Evolutionary conservation across 352 stramenopile species (phyloP), one percentile per base, ranked within the genome.

Genomic region (Phytophthora fragariae): DNA sequence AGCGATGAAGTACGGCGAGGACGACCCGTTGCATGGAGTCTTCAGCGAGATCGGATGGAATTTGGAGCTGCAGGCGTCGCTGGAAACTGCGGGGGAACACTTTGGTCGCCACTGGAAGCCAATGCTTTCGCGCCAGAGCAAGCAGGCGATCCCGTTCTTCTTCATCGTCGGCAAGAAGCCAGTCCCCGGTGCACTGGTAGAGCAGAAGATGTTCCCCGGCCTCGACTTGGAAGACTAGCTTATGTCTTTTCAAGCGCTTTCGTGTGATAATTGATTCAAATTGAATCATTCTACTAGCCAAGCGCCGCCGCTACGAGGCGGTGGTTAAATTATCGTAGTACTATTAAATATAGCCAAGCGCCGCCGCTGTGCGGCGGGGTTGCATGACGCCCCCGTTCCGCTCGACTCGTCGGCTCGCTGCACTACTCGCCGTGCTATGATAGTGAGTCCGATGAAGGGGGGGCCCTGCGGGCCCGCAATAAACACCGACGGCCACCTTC

Each of bases 11-110:
- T 86, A 86, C 53, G 83, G 84, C 5, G 85, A 92, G 46, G 75
- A 89, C 37, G 77, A 90, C 37, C 82, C 83, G 2, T 21, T 77
- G 12, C 63, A 86, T 15, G 85, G 85, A 59, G 81, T 90, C 7
- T 66, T 90, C 39, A 70, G 72, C 12, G 75, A 82, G 14, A 74
- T 72, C 11, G 53, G 63, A 2, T 92, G 82, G 83, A 52, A 70
- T 6, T 24, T 92, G 29, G 58, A 83, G n/a, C n/a, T 87, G 47
- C 62, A 79, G 12, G 65, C 72, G 24, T 73, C 73, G 1, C 41
- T 88, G 53, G 62, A 76, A 29, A 58, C 60, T 37, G 53, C 72
- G 27, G 68, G 54, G 2, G 65, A 81, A 8, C 68, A 89, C 24
- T 90, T 83, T 61, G 81, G 79, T 17, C 79, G 81, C 2, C 49